Evolutionary conservation across 495 filamentous ascomycete genomes (phyloP), one percentile per base, ranked within the genome.

Genomic region (Penicillium argentinense): DNA sequence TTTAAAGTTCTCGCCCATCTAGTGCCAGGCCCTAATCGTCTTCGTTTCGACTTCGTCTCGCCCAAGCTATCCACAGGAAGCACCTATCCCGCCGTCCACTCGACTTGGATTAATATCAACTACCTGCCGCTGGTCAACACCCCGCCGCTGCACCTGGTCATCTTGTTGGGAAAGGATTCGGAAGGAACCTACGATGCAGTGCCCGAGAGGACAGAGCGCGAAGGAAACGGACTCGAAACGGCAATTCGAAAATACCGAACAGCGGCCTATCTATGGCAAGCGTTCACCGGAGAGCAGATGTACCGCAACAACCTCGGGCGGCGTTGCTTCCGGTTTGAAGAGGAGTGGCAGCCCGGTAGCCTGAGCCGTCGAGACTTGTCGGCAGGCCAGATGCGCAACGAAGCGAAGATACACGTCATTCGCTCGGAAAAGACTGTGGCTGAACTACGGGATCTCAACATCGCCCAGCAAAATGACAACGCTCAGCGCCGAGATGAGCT

Each of bases 231-330:
- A 2, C 57, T 96, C 23, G 86, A 92, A 2, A 81, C 75, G 9
- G 91, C 91, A 0, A 78, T 93, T 52, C 78, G 80, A 45, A 96
- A 96, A 64, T 95, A 88, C 57, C 80, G 89, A 42, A 95, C 90
- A 83, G 84, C 89, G 17, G 91, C 89, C 13, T 95, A 96, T 62
- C 76, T 97, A 2, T 97, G 91, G 91, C 91, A 96, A 63, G 89
- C 90, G 6, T 96, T 93, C 59, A 97, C 91, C 1, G 88, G 87
- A 9, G 90, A 96, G 60, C 90, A 97, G 61, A 96, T 96, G 91
- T 85, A 80, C 64, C 87, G 89, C 47, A 86, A 92, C 64, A 84
- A 82, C 34, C 78, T 96, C 42, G 89, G 89, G 3, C 79, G 91
- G 19, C 80, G 91, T 17, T 87, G 82, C 34, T 96, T 96, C 60